phyloP scores from a whole-genome alignment of 2,329 filamentous ascomycete genomes.

The Botryotinia globosa region DNA sequence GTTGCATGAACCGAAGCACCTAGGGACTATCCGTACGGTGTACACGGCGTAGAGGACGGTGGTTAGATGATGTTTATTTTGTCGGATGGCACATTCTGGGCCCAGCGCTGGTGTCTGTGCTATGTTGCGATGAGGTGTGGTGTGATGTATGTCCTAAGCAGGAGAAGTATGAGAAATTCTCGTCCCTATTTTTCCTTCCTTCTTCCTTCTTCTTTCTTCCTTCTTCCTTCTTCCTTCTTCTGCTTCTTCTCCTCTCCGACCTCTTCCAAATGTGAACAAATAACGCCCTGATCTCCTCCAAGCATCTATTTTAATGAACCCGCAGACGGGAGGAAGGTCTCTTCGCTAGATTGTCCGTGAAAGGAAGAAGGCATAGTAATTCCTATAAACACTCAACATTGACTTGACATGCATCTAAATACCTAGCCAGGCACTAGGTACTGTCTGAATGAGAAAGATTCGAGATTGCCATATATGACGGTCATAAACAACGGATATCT shows the following conservation, averaged over 20 bases:
- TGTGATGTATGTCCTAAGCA: background rate
- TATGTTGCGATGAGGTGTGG: background rate
- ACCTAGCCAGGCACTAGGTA: background rate
- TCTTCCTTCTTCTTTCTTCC: background rate
- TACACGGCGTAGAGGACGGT: background rate
- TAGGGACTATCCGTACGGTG: slow-evolving; percentile 1
- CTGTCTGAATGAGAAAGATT: background rate
- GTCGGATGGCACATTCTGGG: slow-evolving; percentile 10
- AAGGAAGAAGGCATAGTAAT: background rate
- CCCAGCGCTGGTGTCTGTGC: background rate
- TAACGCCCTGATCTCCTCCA: background rate
- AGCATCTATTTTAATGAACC: background rate
- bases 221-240: background rate
- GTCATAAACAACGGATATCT: background rate
- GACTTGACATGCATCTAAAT: background rate
- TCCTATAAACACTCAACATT: background rate
- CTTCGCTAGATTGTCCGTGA: background rate
- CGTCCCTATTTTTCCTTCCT: background rate
- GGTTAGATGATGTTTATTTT: background rate
- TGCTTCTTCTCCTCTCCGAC: background rate
- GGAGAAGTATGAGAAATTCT: background rate
- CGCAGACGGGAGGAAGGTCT: background rate
- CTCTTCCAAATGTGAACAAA: background rate
- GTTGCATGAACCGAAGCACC: slow-evolving; percentile 7
- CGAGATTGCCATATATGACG: background rate